A percentile compares a stretch with the other conserved stretches of the same genome.
phyloP scores from a whole-genome alignment of 495 filamentous ascomycete species.

The Terfezia boudieri region DNA sequence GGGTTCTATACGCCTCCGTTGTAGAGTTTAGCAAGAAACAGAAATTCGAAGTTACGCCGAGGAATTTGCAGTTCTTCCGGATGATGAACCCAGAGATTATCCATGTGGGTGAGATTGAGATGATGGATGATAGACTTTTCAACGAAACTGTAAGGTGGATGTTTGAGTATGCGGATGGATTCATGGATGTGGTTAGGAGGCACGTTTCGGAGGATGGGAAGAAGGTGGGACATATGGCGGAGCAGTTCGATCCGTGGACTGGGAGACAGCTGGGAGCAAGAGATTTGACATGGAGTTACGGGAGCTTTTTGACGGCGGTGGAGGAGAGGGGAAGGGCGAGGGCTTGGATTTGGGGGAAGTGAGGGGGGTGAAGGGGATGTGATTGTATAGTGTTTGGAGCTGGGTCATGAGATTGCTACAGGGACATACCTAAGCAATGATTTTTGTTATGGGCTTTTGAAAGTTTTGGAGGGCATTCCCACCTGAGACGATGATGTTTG shows the following conservation, averaged over 20 bases:
- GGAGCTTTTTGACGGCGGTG: constrained; percentile 19
- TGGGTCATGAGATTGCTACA: too few relatives aligned
- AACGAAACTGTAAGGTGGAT: constrained; percentile 14
- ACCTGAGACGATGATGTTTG: too few relatives aligned
- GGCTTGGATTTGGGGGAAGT: not conserved
- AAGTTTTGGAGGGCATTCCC: too few relatives aligned
- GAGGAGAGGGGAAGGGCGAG: constrained; percentile 10
- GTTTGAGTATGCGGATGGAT: constrained; percentile 18
- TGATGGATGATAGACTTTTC: constrained; percentile 10
- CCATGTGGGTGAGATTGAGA: constrained; percentile 8
- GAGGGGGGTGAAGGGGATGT: too few relatives aligned
- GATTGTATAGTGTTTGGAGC: too few relatives aligned
- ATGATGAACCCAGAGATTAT: constrained; percentile 5
- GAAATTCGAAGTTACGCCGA: constrained; percentile 11
- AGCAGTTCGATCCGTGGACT: constrained; percentile 22
- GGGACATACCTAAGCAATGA: too few relatives aligned
- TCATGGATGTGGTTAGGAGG: constrained; percentile 20
- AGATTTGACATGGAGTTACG: constrained; percentile 26
- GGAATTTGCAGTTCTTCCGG: constrained; percentile 19
- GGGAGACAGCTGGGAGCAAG: constrained; percentile 20
- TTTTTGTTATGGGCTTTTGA: too few relatives aligned
- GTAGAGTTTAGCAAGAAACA: constrained; percentile 9
- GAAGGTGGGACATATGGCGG: constrained; percentile 8
- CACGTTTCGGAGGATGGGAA: constrained; percentile 17
- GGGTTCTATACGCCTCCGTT: constrained; percentile 18